These are phyloP conservation scores for Selaginella tamariscina DNA, from an alignment of 75 land plant genomes.

Conservation along the genomic window DNA sequence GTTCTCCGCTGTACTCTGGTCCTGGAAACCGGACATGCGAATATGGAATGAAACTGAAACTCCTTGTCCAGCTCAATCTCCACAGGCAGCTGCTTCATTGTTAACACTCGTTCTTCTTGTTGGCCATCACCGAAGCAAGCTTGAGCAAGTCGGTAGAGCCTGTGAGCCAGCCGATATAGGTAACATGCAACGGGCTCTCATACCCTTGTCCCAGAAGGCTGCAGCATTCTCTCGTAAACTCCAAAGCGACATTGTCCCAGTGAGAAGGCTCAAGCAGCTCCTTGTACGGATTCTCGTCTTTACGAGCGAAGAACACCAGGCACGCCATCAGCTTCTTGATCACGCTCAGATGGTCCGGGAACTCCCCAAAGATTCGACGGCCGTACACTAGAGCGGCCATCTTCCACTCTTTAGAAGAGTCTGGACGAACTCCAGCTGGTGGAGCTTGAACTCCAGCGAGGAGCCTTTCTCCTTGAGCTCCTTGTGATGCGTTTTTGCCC, in stretches of 20 bases:
- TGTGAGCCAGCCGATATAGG: slow-evolving; percentile 58
- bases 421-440: slow-evolving; percentile 67
- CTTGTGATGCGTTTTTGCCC: slow-evolving; percentile 45
- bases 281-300: slow-evolving; percentile 65
- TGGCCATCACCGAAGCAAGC: slow-evolving; percentile 56
- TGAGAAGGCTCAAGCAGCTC: slow-evolving; percentile 47
- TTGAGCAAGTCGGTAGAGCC: slow-evolving; percentile 69
- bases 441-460: slow-evolving; percentile 64
- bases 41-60: slow-evolving; percentile 78
- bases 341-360: slow-evolving; percentile 50
- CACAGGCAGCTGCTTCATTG: slow-evolving; percentile 70
- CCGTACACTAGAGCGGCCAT: slow-evolving; percentile 55
- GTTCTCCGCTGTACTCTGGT: slow-evolving; percentile 63
- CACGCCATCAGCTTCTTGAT: slow-evolving; percentile 73
- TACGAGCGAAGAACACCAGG: slow-evolving; percentile 40
- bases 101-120: slow-evolving; percentile 79
- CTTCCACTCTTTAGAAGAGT: slow-evolving; percentile 41
- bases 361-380: slow-evolving; percentile 44
- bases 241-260: slow-evolving; percentile 64
- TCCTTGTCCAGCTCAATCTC: slow-evolving; percentile 62
- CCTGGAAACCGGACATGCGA: slow-evolving; percentile 82
- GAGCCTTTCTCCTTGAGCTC: slow-evolving; percentile 51
- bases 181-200: slow-evolving; percentile 66
- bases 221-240: slow-evolving; percentile 66
- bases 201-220: slow-evolving; percentile 62